Conservation (phyloP, 1,284 basidiomycete genomes). For the Sutorius eximius region DNA sequence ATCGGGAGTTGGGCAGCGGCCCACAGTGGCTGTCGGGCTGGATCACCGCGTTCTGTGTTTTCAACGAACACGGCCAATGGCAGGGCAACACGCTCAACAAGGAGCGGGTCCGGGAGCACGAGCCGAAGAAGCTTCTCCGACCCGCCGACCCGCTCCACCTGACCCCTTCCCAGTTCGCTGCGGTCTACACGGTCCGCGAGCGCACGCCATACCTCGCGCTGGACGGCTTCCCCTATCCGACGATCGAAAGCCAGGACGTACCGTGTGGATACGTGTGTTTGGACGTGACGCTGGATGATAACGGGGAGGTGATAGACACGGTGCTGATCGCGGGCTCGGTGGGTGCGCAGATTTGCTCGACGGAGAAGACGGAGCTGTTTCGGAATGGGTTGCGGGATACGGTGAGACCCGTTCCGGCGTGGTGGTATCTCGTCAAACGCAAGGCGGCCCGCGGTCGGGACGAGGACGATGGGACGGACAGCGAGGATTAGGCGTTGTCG, state of each 20-base stretch:
- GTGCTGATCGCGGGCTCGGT: constrained; percentile 44
- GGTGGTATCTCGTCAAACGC: constrained; percentile 33
- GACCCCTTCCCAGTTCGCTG: constrained; percentile 29
- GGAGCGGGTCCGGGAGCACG: constrained; percentile 30
- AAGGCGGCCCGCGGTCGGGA: background rate
- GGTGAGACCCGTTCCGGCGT: constrained; percentile 32
- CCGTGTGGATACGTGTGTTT: constrained; percentile 40
- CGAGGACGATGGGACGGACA: background rate
- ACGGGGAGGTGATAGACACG: constrained; percentile 33
- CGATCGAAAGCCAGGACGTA: constrained; percentile 32
- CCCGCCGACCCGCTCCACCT: constrained; percentile 32
- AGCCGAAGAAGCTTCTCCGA: constrained; percentile 35
- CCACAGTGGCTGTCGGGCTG: constrained; percentile 36
- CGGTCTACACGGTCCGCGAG: constrained; percentile 31
- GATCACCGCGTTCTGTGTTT: constrained; percentile 44
- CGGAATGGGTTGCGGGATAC: constrained; percentile 33
- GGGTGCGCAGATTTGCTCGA: constrained; percentile 36
- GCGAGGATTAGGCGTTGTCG: background rate
- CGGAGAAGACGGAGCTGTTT: constrained; percentile 32
- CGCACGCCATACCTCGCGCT: constrained; percentile 31
- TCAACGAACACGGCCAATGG: constrained; percentile 35
- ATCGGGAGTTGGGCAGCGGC: constrained; percentile 30
- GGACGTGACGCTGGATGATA: constrained; percentile 41
- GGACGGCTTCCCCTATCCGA: constrained; percentile 39
- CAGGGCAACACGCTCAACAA: constrained; percentile 35